phyloP scores from a whole-genome alignment of 345 rosid genomes.

The Salix caprea region DNA sequence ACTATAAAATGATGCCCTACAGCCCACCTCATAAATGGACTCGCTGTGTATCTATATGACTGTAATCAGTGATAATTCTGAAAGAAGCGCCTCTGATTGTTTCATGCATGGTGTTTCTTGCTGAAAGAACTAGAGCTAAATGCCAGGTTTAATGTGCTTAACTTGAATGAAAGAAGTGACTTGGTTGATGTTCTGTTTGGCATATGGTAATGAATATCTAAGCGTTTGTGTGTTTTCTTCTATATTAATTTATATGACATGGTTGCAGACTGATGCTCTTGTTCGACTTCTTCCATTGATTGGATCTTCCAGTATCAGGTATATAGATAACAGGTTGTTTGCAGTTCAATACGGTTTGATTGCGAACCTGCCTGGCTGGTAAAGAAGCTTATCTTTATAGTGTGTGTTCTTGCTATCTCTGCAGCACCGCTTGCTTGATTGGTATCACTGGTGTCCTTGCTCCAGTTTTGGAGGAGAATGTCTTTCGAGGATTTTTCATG shows the following conservation, averaged over 20 bases:
- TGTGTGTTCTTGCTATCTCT: conserved; percentile 5
- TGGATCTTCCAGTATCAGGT: conserved; percentile 69
- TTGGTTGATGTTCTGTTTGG: background rate
- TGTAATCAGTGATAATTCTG: too few relatives aligned
- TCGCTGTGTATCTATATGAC: too few relatives aligned
- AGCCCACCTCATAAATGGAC: background rate
- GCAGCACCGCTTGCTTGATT: conserved; percentile 84
- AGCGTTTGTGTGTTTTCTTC: background rate
- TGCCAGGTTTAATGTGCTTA: background rate
- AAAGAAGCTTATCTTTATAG: background rate
- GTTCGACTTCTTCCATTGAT: conserved; percentile 64
- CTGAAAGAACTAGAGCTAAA: too few relatives aligned
- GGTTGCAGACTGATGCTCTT: conserved; percentile 61
- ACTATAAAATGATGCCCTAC: background rate
- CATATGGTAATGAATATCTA: conserved; percentile 1
- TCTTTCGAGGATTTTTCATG: conserved; percentile 96
- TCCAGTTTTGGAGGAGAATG: conserved; percentile 88
- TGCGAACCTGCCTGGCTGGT: background rate
- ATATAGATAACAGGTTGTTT: conserved; percentile 7
- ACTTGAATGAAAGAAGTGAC: background rate
- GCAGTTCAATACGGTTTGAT: background rate
- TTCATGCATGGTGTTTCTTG: too few relatives aligned
- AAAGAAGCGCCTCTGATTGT: too few relatives aligned
- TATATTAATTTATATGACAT: conserved; percentile 2
- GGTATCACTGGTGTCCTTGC: conserved; percentile 87